Conservation (phyloP, 257 asterid genomes). For the Euphrasia confusa region DNA sequence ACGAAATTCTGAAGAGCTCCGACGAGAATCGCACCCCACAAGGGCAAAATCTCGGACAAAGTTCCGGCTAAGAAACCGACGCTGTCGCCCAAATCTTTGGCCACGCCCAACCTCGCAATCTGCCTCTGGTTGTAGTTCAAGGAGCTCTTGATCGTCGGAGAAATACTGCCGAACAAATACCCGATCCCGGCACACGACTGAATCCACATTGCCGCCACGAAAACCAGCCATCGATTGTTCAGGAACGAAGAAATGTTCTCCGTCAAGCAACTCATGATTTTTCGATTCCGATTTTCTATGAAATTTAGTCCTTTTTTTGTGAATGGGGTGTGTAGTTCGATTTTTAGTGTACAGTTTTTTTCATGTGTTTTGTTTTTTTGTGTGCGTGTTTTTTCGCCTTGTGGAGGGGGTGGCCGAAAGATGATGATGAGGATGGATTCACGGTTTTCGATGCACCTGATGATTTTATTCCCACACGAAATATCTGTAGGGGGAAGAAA, state of each 20-base stretch:
- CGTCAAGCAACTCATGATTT: conserved; percentile 27
- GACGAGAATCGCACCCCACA: conserved; percentile 62
- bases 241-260: conserved; percentile 35
- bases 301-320: background rate
- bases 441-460: background rate
- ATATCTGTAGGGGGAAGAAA: no score
- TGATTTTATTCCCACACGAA: background rate
- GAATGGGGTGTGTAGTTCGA: background rate
- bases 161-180: conserved; percentile 75
- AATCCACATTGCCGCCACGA: conserved; percentile 95
- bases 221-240: conserved; percentile 79
- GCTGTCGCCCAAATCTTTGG: conserved; percentile 83
- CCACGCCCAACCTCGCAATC: conserved; percentile 76
- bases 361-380: background rate
- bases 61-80: conserved; percentile 72
- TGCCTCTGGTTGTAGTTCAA: conserved; percentile 75
- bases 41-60: conserved; percentile 63
- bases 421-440: background rate
- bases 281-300: background rate
- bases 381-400: no score
- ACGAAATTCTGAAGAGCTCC: conserved; percentile 77
- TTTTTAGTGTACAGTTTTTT: background rate
- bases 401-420: background rate
- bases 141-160: conserved; percentile 67
- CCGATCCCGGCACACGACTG: conserved; percentile 91